Base-by-base conservation (phyloP, 2,329 filamentous ascomycete genomes). In the Ilyonectria sp. region DNA sequence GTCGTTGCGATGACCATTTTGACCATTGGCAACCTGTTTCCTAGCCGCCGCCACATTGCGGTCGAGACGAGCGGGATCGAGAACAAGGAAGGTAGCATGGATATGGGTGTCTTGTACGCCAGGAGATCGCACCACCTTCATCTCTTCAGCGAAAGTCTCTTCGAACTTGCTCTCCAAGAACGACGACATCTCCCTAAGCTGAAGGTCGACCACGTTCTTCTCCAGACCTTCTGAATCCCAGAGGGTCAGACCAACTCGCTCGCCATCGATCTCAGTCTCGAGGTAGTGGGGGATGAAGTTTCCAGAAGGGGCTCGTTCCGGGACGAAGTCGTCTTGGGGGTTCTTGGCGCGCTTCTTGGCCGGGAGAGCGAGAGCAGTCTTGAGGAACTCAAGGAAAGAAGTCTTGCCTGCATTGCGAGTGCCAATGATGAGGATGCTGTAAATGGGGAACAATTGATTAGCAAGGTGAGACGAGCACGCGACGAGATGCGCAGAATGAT, bases 91-190 rank as follows among this genome's bases (percentile, higher is more conserved):
- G 61, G 94, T 94, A 73, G 94, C 97, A 79, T 99, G 96, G 72
- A 99, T 97, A 80, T 99, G 96, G 57, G 95, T 98, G 84, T 99
- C 96, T 79, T 94, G 93, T 71, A 94, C 93, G 63, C 95, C 95
- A 29, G 96, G 95, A 60, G 95, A 94, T 76, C 96, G 93, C 69
- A 98, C 87, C 53, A 99, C 95, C 85, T 98, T 98, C 88, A 97
- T 97, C 85, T 99, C 96, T 82, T 99, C 96, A 55, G 90, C 90
- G 79, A 99, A 97, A 0, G 96, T 98, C 77, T 99, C 96, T 80
- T 99, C 95, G 75, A 99, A 99, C 81, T 98, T 98, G 85, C 93
- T 95, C 85, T 99, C 96, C 67, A 99, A 86, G 83, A 99, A 99
- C 9, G 92, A 88, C 37, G 93, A 92, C 86, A 98, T 95, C 79